phyloP scores from a whole-genome alignment of 768 basidiomycete genomes.

The Neoboletus subvelutipes region DNA sequence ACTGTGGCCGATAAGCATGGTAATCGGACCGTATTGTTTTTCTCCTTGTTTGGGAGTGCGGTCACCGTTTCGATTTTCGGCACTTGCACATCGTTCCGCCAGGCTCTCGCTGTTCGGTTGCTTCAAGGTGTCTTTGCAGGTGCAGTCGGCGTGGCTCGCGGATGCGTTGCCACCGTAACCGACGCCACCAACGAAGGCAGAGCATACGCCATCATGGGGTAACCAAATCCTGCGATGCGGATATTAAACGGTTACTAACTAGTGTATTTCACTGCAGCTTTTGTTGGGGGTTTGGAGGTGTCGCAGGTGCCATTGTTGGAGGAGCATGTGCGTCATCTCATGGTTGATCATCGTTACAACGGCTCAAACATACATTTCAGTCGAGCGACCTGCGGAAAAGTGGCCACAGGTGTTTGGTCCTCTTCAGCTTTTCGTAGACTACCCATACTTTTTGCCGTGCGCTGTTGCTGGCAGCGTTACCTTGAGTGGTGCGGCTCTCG shows the following conservation, averaged over 20 bases:
- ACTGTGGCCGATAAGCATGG: slow-evolving; percentile 95
- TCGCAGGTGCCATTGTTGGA: slow-evolving; percentile 83
- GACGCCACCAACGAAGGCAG: slow-evolving; percentile 91
- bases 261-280: slow-evolving; percentile 48
- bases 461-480: slow-evolving; percentile 75
- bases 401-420: slow-evolving; percentile 77
- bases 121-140: slow-evolving; percentile 92
- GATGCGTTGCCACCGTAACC: slow-evolving; percentile 82
- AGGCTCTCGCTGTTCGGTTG: slow-evolving; percentile 84
- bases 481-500: slow-evolving; percentile 50
- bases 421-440: slow-evolving; percentile 64
- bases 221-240: slow-evolving; percentile 1
- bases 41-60: slow-evolving; percentile 84
- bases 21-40: slow-evolving; percentile 75
- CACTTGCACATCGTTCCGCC: slow-evolving; percentile 67
- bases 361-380: slow-evolving; percentile 38
- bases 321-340: slow-evolving; percentile 61
- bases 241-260: slow-evolving; percentile 2
- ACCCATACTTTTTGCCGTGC: slow-evolving; percentile 92
- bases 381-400: slow-evolving; percentile 82
- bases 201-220: slow-evolving; percentile 93
- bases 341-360: background rate
- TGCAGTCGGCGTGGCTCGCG: slow-evolving; percentile 92
- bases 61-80: slow-evolving; percentile 77
- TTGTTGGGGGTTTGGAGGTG: slow-evolving; percentile 97